Base-by-base conservation (phyloP, 2,329 filamentous ascomycete species). In the Diaporthe ilicicola region DNA sequence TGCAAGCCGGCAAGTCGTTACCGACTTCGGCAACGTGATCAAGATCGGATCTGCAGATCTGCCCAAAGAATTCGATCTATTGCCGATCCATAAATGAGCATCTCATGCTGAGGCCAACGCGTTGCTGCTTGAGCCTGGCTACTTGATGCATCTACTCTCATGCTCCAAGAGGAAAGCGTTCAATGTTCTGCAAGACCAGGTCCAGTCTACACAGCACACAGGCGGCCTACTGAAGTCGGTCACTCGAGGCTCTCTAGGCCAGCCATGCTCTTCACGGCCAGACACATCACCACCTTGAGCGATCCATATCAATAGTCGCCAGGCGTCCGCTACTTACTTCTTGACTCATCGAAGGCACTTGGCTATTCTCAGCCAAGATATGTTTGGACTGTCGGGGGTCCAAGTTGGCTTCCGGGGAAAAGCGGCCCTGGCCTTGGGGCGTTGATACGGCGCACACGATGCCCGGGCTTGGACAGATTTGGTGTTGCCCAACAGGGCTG, bases 51-150 rank as follows among this genome's bases (percentile, higher is more conserved):
- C 2, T 29, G 24, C 19, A 44, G 39, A 12, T n/a, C 3, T 7
- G 24, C 37, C 13, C 8, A 8, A 17, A 17, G 4, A 6, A 15
- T 15, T 8, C 1, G n/a, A n/a, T n/a, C n/a, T n/a, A n/a, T n/a
- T n/a, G n/a, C n/a, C 19, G 1, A 12, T 24, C 2, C 15, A 12
- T 4, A 2, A 0, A 0, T 15, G 7, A 8, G 12, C 39, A 34
- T 34, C 12, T 13, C 27, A 34, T 34, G 27, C 1, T 39, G 19
- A 13, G 7, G 8, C 2, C 29, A 32, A 10, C 19, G 15, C 4
- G 56, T 13, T 61, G 39, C 17, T 32, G 27, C 17, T 32, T 32
- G 27, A 37, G 19, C 13, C 39, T 32, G 17, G 10, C 39, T 27
- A 61, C 39, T 5, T 32, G 12, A n/a, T n/a, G 27, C 34, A 39